Evolutionary conservation across 495 filamentous ascomycete species (phyloP).

Genomic region (Astrothelium macrocarpum): DNA sequence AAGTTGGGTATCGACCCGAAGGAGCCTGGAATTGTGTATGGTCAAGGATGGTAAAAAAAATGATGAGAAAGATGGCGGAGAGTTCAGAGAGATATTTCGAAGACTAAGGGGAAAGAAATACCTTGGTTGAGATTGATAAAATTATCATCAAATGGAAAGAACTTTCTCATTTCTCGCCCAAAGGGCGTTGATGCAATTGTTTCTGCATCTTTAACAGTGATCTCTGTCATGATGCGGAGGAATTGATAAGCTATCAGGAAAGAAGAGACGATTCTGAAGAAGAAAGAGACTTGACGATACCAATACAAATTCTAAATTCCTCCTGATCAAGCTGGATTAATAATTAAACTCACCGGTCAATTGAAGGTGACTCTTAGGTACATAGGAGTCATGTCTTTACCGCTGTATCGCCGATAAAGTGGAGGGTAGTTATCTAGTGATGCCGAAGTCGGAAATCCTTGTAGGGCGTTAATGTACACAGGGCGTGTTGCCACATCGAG

Average conservation of each 20-base stretch:
- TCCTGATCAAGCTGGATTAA: neutral
- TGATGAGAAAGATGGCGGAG: slow-evolving; percentile 3
- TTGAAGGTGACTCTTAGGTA: no score
- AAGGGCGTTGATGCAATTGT: slow-evolving; percentile 33
- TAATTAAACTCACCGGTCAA: no score
- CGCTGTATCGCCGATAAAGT: neutral
- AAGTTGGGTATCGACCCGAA: slow-evolving; percentile 63
- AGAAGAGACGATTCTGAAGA: neutral
- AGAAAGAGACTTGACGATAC: neutral
- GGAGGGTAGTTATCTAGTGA: neutral
- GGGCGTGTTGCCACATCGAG: no score
- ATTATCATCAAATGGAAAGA: slow-evolving; percentile 61
- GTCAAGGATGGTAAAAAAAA: slow-evolving; percentile 1
- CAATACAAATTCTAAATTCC: neutral
- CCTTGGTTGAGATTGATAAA: slow-evolving; percentile 79
- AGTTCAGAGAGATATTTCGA: slow-evolving; percentile 5
- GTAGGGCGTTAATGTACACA: no score
- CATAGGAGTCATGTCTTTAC: neutral
- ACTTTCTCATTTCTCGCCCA: slow-evolving; percentile 51
- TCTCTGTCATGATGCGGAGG: neutral
- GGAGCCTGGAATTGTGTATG: slow-evolving; percentile 44
- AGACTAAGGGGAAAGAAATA: slow-evolving; percentile 26
- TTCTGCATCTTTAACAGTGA: neutral
- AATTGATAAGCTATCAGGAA: neutral
- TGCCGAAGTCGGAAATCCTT: no score